Percentiles rank a stretch among this genome's conserved stretches.
Conservation (phyloP, 2,329 filamentous ascomycete species). For the Pseudomassariella vexata region DNA sequence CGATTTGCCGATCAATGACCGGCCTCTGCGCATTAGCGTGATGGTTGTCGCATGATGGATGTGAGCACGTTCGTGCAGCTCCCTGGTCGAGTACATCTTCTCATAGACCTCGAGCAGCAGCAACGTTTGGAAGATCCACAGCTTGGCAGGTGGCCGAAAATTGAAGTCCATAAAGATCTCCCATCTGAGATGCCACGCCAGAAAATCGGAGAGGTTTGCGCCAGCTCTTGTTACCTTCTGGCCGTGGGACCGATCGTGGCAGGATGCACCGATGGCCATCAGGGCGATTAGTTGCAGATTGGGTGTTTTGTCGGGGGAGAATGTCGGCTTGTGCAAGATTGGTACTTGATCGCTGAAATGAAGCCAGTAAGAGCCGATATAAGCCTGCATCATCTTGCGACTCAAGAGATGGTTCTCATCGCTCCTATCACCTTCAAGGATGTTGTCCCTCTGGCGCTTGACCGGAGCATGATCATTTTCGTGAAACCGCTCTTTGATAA, state of each 20-base stretch:
- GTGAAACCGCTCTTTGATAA: slow-evolving; percentile 77
- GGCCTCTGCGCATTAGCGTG: slow-evolving; percentile 88
- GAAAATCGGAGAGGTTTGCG: slow-evolving; percentile 80
- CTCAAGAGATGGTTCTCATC: slow-evolving; percentile 65
- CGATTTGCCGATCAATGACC: slow-evolving; percentile 82
- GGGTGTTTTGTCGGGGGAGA: slow-evolving; percentile 79
- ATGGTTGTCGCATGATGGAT: slow-evolving; percentile 96
- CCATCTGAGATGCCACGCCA: slow-evolving; percentile 92
- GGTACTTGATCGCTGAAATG: slow-evolving; percentile 93
- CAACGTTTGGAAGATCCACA: slow-evolving; percentile 93
- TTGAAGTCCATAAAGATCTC: slow-evolving; percentile 89
- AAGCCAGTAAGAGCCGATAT: slow-evolving; percentile 89
- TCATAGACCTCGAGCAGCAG: slow-evolving; percentile 89
- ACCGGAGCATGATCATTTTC: slow-evolving; percentile 71
- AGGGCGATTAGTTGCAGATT: slow-evolving; percentile 81
- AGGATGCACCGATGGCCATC: slow-evolving; percentile 88
- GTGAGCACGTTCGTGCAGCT: slow-evolving; percentile 88
- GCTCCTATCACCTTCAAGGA: slow-evolving; percentile 73
- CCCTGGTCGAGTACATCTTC: slow-evolving; percentile 93
- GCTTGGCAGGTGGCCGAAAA: slow-evolving; percentile 84
- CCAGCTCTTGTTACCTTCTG: slow-evolving; percentile 67
- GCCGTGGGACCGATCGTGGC: slow-evolving; percentile 77
- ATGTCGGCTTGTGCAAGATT: slow-evolving; percentile 91
- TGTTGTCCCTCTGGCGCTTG: slow-evolving; percentile 67
- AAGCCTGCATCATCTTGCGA: slow-evolving; percentile 90